A percentile compares a stretch with the other conserved stretches of the same genome.
phyloP scores from a whole-genome alignment of 345 rosid genomes.

The Eucalyptus caleyi region DNA sequence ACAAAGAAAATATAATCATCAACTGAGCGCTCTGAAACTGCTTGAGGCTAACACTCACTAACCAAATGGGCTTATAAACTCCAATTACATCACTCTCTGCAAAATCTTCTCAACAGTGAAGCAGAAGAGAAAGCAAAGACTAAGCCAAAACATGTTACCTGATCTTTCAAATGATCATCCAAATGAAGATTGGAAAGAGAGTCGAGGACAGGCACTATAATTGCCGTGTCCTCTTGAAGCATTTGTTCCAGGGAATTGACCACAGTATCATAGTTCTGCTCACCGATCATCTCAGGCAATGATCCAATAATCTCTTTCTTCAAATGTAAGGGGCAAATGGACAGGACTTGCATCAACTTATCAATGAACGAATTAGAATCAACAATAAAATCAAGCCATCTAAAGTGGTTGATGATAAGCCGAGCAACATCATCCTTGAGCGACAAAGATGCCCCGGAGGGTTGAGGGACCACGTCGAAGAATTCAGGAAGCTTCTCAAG shows the following conservation, averaged over 20 bases:
- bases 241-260: slow-evolving; percentile 60
- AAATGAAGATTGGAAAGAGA: slow-evolving; percentile 62
- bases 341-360: slow-evolving; percentile 59
- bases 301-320: slow-evolving; percentile 85
- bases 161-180: slow-evolving; percentile 62
- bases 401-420: slow-evolving; percentile 56
- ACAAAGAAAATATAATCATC: neutral
- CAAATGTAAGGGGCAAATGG: slow-evolving; percentile 49
- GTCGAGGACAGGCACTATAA: slow-evolving; percentile 65
- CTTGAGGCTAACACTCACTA: neutral
- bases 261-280: slow-evolving; percentile 33
- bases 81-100: neutral
- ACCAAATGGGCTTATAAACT: neutral
- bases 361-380: slow-evolving; percentile 41
- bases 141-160: slow-evolving; percentile 17
- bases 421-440: slow-evolving; percentile 64
- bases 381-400: slow-evolving; percentile 72
- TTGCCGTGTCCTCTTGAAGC: slow-evolving; percentile 67
- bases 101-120: neutral
- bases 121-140: neutral
- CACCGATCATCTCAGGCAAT: slow-evolving; percentile 75
- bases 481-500: slow-evolving; percentile 79
- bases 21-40: neutral
- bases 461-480: slow-evolving; percentile 23
- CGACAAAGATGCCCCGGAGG: slow-evolving; percentile 6